phyloP scores from a whole-genome alignment of 768 basidiomycete species.

The Naematelia aurantialba region DNA sequence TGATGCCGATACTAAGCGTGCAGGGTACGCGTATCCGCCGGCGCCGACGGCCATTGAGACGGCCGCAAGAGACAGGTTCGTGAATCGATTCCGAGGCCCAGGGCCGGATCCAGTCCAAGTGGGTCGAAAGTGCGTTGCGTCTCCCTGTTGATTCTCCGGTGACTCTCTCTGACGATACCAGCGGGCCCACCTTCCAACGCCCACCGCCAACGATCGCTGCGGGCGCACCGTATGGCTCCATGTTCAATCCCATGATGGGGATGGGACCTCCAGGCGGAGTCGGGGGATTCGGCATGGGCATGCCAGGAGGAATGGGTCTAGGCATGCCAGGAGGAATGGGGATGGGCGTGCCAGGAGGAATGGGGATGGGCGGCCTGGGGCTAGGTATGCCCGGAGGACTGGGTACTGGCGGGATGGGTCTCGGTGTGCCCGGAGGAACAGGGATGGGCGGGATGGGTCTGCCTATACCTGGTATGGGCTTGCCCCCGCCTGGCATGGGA shows the following conservation, averaged over 20 bases:
- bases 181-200: conserved; percentile 6
- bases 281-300: conserved; percentile 19
- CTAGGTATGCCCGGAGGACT: conserved; percentile 17
- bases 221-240: conserved; percentile 17
- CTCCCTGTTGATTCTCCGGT: too few species aligned
- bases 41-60: conserved; percentile 28
- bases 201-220: conserved; percentile 13
- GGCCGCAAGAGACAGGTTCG: conserved; percentile 23
- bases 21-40: conserved; percentile 34
- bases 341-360: conserved; percentile 17
- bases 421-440: conserved; percentile 16
- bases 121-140: neutral
- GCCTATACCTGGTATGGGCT: neutral
- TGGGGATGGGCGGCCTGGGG: conserved; percentile 13
- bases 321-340: conserved; percentile 17
- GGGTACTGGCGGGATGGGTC: conserved; percentile 13
- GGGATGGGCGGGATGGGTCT: conserved; percentile 8
- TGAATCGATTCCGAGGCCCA: conserved; percentile 1
- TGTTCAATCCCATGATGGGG: conserved; percentile 8
- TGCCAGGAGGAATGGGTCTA: conserved; percentile 14
- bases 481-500: neutral
- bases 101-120: neutral
- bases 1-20: neutral
- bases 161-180: too few species aligned
- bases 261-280: conserved; percentile 6